Evolutionary conservation across 2,329 filamentous ascomycete species (phyloP).

Genomic region (Acephala macrosclerotiorum): DNA sequence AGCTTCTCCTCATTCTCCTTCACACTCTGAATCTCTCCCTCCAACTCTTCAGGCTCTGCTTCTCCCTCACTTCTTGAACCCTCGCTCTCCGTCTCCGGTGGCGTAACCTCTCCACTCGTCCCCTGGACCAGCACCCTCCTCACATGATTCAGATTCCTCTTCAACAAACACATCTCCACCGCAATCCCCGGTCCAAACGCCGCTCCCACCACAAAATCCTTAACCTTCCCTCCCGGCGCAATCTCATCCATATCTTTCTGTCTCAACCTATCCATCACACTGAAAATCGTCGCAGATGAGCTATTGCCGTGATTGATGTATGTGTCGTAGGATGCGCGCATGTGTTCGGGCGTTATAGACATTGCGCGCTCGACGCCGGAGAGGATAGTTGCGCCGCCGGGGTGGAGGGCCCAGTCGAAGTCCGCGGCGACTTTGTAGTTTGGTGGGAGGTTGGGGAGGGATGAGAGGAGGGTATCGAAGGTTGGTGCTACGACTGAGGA

Average conservation of each 20-base stretch:
- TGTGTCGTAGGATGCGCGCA: slow-evolving; percentile 73
- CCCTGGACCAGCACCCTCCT: slow-evolving; percentile 5
- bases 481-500: slow-evolving; percentile 58
- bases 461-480: slow-evolving; percentile 61
- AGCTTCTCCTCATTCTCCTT: slow-evolving; percentile 31
- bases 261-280: slow-evolving; percentile 68
- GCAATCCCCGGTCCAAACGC: slow-evolving; percentile 75
- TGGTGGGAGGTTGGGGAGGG: slow-evolving; percentile 53
- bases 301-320: slow-evolving; percentile 75
- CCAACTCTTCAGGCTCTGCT: slow-evolving; percentile 23
- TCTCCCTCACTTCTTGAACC: slow-evolving; percentile 38
- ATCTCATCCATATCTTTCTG: slow-evolving; percentile 65
- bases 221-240: slow-evolving; percentile 56
- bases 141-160: slow-evolving; percentile 45
- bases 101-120: slow-evolving; percentile 38
- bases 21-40: slow-evolving; percentile 27
- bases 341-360: slow-evolving; percentile 65
- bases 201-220: slow-evolving; percentile 69
- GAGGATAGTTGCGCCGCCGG: slow-evolving; percentile 72
- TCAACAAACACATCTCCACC: slow-evolving; percentile 73
- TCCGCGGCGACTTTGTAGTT: slow-evolving; percentile 57
- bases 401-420: slow-evolving; percentile 79
- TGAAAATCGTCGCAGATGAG: slow-evolving; percentile 73
- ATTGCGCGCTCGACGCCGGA: slow-evolving; percentile 67
- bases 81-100: slow-evolving; percentile 43